Percentiles rank a stretch among this genome's conserved stretches.
Conservation (phyloP, 129 eudicot genomes). For the Tagetes erecta region DNA sequence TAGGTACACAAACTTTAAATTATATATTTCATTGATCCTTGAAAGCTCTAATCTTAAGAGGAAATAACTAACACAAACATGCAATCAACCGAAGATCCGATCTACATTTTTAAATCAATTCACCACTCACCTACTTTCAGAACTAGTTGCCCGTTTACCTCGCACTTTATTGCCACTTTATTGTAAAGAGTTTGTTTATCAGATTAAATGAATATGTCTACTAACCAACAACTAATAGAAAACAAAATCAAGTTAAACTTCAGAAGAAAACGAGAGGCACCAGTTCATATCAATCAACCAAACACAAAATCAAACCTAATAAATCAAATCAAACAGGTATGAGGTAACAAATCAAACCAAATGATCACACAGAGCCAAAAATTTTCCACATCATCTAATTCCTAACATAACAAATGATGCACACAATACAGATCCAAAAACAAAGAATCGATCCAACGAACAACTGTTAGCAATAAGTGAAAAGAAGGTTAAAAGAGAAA, state of each 20-base stretch:
- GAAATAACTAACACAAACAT: constrained; percentile 8
- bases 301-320: not conserved
- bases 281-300: not conserved
- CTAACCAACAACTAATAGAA: constrained; percentile 1
- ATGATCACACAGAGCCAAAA: too few relatives aligned
- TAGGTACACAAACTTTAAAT: not conserved
- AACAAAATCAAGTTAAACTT: not conserved
- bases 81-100: constrained; percentile 3
- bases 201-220: too few relatives aligned
- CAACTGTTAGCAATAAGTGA: not conserved
- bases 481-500: not conserved
- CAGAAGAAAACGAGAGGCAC: not conserved
- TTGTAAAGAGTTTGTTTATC: too few relatives aligned
- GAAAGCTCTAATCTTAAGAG: constrained; percentile 3
- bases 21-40: constrained; percentile 13
- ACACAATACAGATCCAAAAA: constrained; percentile 6
- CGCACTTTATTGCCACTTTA: too few relatives aligned
- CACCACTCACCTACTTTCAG: not conserved
- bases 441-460: constrained; percentile 14
- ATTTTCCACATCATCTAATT: not conserved
- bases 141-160: not conserved
- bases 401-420: not conserved
- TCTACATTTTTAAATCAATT: not conserved
- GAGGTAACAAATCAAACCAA: not conserved
- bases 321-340: constrained; percentile 7